Evolutionary conservation across 1,139 yeast genomes (phyloP), one percentile per base, ranked within the genome.

Genomic region (Hanseniaspora uvarum): DNA sequence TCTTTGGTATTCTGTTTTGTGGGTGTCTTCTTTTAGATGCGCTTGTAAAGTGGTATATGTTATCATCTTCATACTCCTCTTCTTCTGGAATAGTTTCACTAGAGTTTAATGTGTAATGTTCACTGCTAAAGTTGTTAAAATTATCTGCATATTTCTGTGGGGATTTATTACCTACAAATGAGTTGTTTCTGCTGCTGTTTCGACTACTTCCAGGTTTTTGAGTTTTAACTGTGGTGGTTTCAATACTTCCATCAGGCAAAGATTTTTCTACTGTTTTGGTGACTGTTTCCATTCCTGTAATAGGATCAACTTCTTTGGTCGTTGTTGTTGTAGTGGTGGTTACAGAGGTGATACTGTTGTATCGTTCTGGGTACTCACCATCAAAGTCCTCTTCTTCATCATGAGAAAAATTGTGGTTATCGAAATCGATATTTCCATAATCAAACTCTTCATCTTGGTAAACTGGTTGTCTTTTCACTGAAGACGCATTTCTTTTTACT

Each of bases 301-400:
- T 28, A 14, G 46, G 23, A 26, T 52, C 50, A 8, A 31, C 18
- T 23, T 45, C 50, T 24, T 30, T 51, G 2, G 41, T 44, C 26
- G 50, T 52, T 19, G 50, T 52, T 2, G 50, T 50, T 10, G 43
- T 52, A 19, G 50, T 52, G 19, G 43, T 52, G n/a, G 50, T 52
- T 14, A 45, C 39, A 24, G 45, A 31, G 7, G 51, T 39, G 10
- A 50, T 50, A 23, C 53, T 50, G 24, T 50, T 43, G 26, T 50
- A 50, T 43, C 50, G 28, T 14, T 45, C 46, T 7, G 16, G 23
- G 3, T 39, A 33, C 11, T 12, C 26, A 31, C 14, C 7, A 28
- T 26, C 43, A 36, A 28, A 19, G 30, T 18, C 24, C 40, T 39
- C 28, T 5, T 26, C 28, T 26, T 5, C 28, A 40, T 48, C 19